Evolutionary conservation across 2,329 filamentous ascomycete species (phyloP), one percentile per base, ranked within the genome.

Genomic region (Neofusicoccum ribis): DNA sequence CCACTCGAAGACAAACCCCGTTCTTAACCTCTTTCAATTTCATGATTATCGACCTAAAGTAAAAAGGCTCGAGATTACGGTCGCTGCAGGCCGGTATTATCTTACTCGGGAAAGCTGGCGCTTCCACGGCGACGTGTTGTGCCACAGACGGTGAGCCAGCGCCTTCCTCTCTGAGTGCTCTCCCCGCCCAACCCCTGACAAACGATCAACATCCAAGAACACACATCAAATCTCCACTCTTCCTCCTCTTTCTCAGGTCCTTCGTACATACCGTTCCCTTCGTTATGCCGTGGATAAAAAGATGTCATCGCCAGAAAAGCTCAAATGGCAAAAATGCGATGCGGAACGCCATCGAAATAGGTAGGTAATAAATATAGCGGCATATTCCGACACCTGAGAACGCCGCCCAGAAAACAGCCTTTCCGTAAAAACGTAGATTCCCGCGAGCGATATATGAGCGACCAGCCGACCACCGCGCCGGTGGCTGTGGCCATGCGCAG

Each of bases 391-490:
- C 56, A 47, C 56, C 56, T 60, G 41, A 60, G 39, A 60, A 60
- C 56, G 56, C 56, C 56, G 41, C 31, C 43, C 56, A 60, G 43
- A 60, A 60, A 60, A 60, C 56, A 60, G 43, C 56, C 41, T 47
- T 59, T 60, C 56, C 41, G 56, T 60, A 60, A 60, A 49, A 37
- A 60, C 41, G 43, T 60, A 60, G 56, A 60, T 60, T 60, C 56
- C 56, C 56, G 56, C 56, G 43, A 60, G 43, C 56, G 56, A 60
- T 58, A 34, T 44, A 15, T 47, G 56, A 46, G 56, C 56, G 41
- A 60, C 56, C 56, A 64, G 61, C 61, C 23, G 39, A 46, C 39
- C 39, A 44, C 39, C 27, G 50, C 43, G 44, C 41, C 47, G 27
- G 27, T 31, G 27, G 11, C 37, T 23, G 54, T 56, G 46, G 44